Evolutionary conservation across 78 protist genomes (phyloP), one percentile per base, ranked within the genome.

Genomic region (Dictyostelium discoideum): DNA sequence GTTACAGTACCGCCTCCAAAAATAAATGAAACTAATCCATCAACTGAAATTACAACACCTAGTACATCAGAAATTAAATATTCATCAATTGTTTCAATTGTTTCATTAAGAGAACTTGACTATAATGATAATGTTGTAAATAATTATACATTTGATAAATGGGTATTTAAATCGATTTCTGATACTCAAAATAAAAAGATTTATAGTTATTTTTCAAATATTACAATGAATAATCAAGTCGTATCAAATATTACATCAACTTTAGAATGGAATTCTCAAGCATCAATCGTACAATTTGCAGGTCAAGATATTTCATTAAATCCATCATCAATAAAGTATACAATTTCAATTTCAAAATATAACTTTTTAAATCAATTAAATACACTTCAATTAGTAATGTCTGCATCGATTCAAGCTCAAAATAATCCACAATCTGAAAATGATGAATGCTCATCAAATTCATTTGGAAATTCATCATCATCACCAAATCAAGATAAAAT

Each of bases 291-390:
- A 20, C 32, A 79, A 44, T 79, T 46, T 44, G 54, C 63, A 16
- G 84, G 44, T 44, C 63, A 44, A 79, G 4, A 40, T 20, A 37
- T 44, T 44, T 42, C 84, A 79, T 44, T 79, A 79, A 20, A 42
- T 14, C 63, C 84, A 11, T 79, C 63, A 44, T 79, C 84, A 44
- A 79, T 81, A 8, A 81, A 81, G 54, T 81, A 81, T 42, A 24
- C 65, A 29, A 81, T 81, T 32, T 5, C 22, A 50, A 16, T 81
- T 6, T 50, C 86, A 13, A 18, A 44, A 13, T 81, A 81, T 29
- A 24, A 65, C 11, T 81, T 81, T 54, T 3, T 3, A 29, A 39
- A 3, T 18, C 44, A 44, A 10, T 29, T 81, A 42, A 50, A 44
- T 50, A 50, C 86, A 50, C n/a, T 81, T 3, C 73, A 81, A 26